Percentiles rank a stretch among this genome's conserved stretches.
These are phyloP conservation scores for Fraxinus ornus DNA, from an alignment of 305 asterid genomes.

Conservation along the genomic window DNA sequence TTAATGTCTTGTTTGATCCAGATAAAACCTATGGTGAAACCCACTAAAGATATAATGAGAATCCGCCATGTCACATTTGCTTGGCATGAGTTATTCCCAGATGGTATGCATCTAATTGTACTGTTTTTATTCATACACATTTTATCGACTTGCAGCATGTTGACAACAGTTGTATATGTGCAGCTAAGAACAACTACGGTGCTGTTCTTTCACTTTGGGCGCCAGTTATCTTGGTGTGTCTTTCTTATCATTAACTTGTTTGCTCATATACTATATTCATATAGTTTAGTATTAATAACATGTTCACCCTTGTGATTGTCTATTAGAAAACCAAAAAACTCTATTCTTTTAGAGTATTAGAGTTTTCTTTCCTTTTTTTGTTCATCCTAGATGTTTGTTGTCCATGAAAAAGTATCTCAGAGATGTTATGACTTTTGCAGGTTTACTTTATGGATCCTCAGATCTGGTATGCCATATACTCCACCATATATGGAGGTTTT, in stretches of 20 bases:
- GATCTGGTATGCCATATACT: slow-evolving; percentile 90
- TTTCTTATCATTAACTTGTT: slow-evolving; percentile 31
- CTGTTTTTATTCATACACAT: slow-evolving; percentile 5
- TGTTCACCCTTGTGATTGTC: not conserved
- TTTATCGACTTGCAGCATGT: slow-evolving; percentile 24
- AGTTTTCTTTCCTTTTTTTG: not conserved
- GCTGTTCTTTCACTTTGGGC: slow-evolving; percentile 81
- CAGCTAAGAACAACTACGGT: slow-evolving; percentile 71
- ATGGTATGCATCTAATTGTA: slow-evolving; percentile 50
- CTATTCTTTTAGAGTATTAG: not conserved
- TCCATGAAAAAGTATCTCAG: slow-evolving; percentile 18
- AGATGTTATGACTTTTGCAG: slow-evolving; percentile 42
- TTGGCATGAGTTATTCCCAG: slow-evolving; percentile 97
- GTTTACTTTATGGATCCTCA: slow-evolving; percentile 97
- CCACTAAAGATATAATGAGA: slow-evolving; percentile 78
- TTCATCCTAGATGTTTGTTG: slow-evolving; percentile 13
- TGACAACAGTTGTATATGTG: slow-evolving; percentile 31
- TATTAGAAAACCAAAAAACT: not conserved
- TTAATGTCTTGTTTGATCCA: slow-evolving; percentile 36
- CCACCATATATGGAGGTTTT: slow-evolving; percentile 87
- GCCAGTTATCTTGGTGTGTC: slow-evolving; percentile 73
- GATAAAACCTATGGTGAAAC: slow-evolving; percentile 88
- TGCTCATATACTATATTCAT: slow-evolving; percentile 8
- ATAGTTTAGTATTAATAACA: not conserved
- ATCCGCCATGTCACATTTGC: slow-evolving; percentile 70